Evolutionary conservation across 495 filamentous ascomycete genomes (phyloP), one percentile per base, ranked within the genome.

Genomic region (Penicillium silybi): DNA sequence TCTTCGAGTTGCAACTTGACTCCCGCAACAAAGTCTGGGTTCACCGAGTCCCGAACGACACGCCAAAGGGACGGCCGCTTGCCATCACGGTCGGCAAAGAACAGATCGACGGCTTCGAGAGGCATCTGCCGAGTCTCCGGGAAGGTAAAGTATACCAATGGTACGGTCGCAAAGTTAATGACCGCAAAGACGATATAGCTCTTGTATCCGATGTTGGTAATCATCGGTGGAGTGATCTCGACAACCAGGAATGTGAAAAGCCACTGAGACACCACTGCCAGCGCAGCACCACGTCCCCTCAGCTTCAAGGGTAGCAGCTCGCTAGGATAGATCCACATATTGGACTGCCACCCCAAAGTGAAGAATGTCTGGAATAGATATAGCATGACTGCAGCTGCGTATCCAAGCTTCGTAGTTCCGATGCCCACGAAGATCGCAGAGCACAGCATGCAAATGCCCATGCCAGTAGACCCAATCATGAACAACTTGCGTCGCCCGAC

Each of bases 101-200:
- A 44, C 26, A 51, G 35, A 48, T 54, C 50, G 4, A 58, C 17
- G 6, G 50, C 46, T 27, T 58, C 56, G 6, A 58, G 46, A 17
- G 46, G 46, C 45, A 53, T 8, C 9, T 46, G 23, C 15, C 44
- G 56, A 1, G 83, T 86, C 61, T 85, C 83, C 0, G 82, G 82
- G 61, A 80, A 86, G 70, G 82, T 81, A 64, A 83, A 79, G 57
- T 81, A 85, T 35, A 86, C 74, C 3, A 70, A 61, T 0, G 78
- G 81, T 6, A 61, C 50, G n/a, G 50, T 48, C n/a, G 55, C 45
- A 42, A 44, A 62, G 35, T 63, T 66, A 11, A 67, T 61, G 0
- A 63, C 55, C 1, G 61, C 57, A 38, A 61, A 85, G 22, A 83
- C 75, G 50, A 84, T 72, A 58, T 80, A 85, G 63, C 80, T 80